Base-by-base conservation (phyloP, 2,329 filamentous ascomycete genomes). In the Trichoderma sp. region DNA sequence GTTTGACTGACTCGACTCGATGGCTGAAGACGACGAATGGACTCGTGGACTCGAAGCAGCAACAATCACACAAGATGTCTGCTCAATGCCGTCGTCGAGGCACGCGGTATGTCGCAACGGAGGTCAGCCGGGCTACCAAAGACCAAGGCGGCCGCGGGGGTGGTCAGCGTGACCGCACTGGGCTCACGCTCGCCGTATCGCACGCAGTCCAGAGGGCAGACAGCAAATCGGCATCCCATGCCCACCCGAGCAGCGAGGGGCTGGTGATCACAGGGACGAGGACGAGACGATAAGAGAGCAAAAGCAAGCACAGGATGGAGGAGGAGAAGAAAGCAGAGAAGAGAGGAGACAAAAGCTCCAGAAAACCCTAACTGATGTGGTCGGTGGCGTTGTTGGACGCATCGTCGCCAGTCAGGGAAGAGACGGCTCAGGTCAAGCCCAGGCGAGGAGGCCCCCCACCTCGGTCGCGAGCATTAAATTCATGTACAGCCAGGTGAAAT, bases 141-240 rank as follows among this genome's bases (percentile, higher is more conserved):
- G 65, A 47, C n/a, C 47, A 60, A 50, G 55, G 65, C 55, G 56
- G 62, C 45, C 52, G 66, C 63, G 63, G 66, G 34, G 63, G 66
- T 65, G 65, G 65, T 67, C 65, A 67, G 65, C 65, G 65, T 63
- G 65, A 65, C 62, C 65, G 48, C 54, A 65, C 63, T 57, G 55
- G 59, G 47, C 47, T 64, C 55, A 59, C 50, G 50, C 50, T 63
- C 28, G 48, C 47, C 28, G 44, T 28, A 55, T 58, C 43, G 51
- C 64, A 65, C 43, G 51, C 64, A 65, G 21, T 56, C 57, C 56
- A 48, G 43, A 61, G 30, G 50, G 43, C 64, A 51, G 26, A 34
- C 34, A 43, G 58, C 57, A 45, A 4, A 56, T 51, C 19, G 43
- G n/a, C 44, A 51, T 56, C 50, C 57, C 57, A 65, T 65, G 51